Percentiles rank a stretch among this genome's conserved stretches.
Evolutionary conservation across 495 filamentous ascomycete genomes (phyloP).

Genomic region (Trichoderma virens): DNA sequence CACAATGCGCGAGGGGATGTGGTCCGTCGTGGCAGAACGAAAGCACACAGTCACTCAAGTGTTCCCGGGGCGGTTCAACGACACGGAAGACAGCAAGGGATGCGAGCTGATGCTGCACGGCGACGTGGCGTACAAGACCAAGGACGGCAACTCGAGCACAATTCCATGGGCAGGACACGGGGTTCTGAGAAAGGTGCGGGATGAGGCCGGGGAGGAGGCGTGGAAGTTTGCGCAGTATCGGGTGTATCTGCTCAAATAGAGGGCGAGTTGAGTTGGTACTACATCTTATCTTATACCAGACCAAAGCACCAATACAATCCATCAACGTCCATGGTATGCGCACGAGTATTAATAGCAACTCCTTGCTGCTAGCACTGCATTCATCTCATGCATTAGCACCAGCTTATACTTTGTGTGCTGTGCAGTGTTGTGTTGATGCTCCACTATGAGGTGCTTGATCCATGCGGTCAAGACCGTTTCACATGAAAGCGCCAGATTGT

Average conservation of each 20-base stretch:
- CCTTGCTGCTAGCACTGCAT: no score
- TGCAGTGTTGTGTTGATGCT: no score
- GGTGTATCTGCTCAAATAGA: neutral
- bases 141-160: constrained; percentile 13
- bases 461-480: no score
- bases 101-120: constrained; percentile 23
- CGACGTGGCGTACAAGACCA: constrained; percentile 14
- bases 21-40: constrained; percentile 13
- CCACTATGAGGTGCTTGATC: no score
- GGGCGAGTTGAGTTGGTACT: neutral
- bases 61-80: constrained; percentile 19
- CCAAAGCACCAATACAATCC: no score
- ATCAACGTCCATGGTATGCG: no score
- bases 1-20: constrained; percentile 3
- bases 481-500: neutral
- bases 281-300: neutral
- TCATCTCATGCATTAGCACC: no score
- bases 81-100: neutral
- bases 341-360: no score
- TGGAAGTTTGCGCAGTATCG: constrained; percentile 8
- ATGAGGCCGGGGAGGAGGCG: constrained; percentile 10
- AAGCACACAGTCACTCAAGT: constrained; percentile 18
- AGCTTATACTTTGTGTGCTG: no score
- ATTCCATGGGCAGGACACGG: constrained; percentile 22
- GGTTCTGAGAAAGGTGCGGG: constrained; percentile 16